These are phyloP conservation scores for Galium porrigens DNA, from an alignment of 305 asterid species.

Conservation along the genomic window DNA sequence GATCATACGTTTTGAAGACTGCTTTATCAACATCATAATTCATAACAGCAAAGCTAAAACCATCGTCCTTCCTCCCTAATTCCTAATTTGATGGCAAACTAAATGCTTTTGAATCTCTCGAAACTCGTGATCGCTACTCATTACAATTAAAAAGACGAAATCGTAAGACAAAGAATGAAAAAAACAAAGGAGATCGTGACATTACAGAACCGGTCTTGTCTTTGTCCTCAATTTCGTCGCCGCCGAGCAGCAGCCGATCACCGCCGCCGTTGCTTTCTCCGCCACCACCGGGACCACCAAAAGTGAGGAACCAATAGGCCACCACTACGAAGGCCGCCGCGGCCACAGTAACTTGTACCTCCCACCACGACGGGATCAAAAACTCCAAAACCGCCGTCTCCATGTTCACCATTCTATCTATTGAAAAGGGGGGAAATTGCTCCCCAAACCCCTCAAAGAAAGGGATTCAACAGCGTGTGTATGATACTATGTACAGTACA, in stretches of 20 bases:
- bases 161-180: background rate
- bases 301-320: conserved; percentile 49
- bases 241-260: conserved; percentile 33
- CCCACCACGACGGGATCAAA: conserved; percentile 89
- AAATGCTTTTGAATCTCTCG: background rate
- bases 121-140: conserved; percentile 4
- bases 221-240: conserved; percentile 33
- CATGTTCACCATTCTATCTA: conserved; percentile 14
- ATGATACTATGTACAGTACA: conserved; percentile 2
- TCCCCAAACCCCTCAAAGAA: background rate
- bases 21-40: background rate
- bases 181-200: conserved; percentile 1
- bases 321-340: conserved; percentile 59
- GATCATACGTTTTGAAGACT: background rate
- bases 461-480: background rate
- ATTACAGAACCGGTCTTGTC: conserved; percentile 33
- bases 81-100: background rate
- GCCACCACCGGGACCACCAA: conserved; percentile 23
- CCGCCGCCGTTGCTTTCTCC: conserved; percentile 25
- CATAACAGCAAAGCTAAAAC: conserved; percentile 2
- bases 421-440: background rate
- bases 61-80: background rate
- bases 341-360: conserved; percentile 64
- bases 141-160: background rate
- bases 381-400: conserved; percentile 46